Base-by-base conservation (phyloP, 2,329 filamentous ascomycete genomes). In the Aureobasidium sp. region DNA sequence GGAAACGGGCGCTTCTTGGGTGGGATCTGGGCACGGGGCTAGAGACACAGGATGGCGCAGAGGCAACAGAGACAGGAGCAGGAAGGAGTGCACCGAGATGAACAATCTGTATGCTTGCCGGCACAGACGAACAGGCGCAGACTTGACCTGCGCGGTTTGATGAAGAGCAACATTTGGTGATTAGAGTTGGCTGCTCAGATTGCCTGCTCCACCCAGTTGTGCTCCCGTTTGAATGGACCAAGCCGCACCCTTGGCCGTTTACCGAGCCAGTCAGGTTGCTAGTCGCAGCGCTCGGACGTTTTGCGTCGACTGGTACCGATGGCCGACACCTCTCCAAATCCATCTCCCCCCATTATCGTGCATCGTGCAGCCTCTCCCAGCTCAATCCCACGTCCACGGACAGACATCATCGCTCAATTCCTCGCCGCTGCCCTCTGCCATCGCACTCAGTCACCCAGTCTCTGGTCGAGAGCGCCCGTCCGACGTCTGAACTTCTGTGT, bases 151-250 rank as follows among this genome's bases (percentile, higher is more conserved):
- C 9, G 37, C n/a, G 19, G 55, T 47, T 58, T 49, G 55, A 58
- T 58, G 55, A 58, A 49, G 55, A 58, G 35, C 55, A 49, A 49
- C 42, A 58, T 49, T 57, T 57, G 35, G 50, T 57, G 53, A 45
- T 33, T 57, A 57, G 55, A 58, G 55, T 58, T 58, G 45, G 43
- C 19, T 43, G 21, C 31, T 38, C 25, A 58, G 43, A 38, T 50
- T 50, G 47, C 47, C 35, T 13, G 47, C 46, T 50, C 47, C 47
- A 50, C 47, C 45, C 27, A 29, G 27, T 9, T 15, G 23, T 47
- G 45, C 45, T 50, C 21, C 47, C 29, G 47, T 50, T 50, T 49
- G 27, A 31, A 49, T 49, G 29, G 46, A 33, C 46, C 46, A 31
- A 49, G 46, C 46, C 29, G 29, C n/a, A 49, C 46, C 46, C 23